Base-by-base conservation (phyloP, 2,329 filamentous ascomycete species). In the Scortechinia acanthostroma region DNA sequence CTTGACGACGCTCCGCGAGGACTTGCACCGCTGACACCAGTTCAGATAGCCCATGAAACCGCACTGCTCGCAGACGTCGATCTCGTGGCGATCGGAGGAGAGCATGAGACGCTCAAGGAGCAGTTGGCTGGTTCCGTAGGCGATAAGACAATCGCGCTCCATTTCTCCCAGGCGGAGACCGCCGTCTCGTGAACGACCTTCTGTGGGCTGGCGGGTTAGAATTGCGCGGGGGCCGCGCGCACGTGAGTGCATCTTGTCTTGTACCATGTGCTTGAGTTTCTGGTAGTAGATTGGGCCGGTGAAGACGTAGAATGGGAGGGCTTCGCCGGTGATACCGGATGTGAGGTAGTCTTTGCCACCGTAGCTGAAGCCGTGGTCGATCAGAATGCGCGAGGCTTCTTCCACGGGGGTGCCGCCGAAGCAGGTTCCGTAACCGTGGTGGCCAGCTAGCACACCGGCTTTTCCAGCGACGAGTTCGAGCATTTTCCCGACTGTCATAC, bases 221-320 rank as follows among this genome's bases (percentile, higher is more conserved):
- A 95, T 93, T 21, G 91, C 91, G 13, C 88, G 78, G 0, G 93
- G 94, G 0, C 94, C 94, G 14, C 89, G 84, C 2, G 91, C 83
- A 49, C 93, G 88, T 22, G 88, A 91, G 68, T 98, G 93, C 93
- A 98, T 97, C 70, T 98, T 98, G 63, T 98, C 93, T 64, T 97
- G 91, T 3, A 98, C 93, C 93, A 98, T 98, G 75, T 98, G 93
- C 77, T 98, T 98, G 52, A 98, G 80, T 53, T 95, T 95, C 71
- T 98, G 93, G 71, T 98, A 98, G 72, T 95, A 98, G 65, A 98
- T 98, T 10, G 93, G 93, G 0, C 93, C 93, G 61, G 95, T 95
- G 74, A 97, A 98, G 59, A 98, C 90, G 66, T 97, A 97, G 13
- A 91, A 91, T 51, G 95, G 90, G 4, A 97, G 74, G 0, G 88